A percentile compares a stretch with the other conserved stretches of the same genome.
phyloP scores from a whole-genome alignment of 1,284 basidiomycete genomes.

The Meripilus lineatus region DNA sequence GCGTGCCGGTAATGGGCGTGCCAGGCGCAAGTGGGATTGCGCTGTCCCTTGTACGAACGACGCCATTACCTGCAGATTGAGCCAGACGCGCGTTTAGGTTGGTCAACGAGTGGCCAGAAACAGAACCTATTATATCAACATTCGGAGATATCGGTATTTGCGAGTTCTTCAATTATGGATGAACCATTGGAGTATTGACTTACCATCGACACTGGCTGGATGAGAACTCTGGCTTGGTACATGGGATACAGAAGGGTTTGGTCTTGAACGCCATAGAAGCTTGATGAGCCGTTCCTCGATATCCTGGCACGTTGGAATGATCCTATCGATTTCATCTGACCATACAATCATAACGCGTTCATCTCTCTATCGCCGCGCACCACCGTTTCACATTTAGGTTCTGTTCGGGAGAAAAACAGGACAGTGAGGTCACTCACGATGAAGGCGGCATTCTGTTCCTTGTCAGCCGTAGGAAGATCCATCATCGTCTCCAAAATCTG shows the following conservation, averaged over 20 bases:
- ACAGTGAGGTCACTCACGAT: constrained; percentile 44
- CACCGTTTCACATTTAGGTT: too few relatives aligned
- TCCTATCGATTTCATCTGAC: constrained; percentile 68
- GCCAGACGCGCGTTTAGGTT: constrained; percentile 22
- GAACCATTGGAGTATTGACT: constrained; percentile 2
- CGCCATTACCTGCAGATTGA: constrained; percentile 1
- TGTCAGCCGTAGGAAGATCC: constrained; percentile 70
- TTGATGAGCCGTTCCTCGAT: constrained; percentile 80
- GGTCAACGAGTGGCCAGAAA: constrained; percentile 26
- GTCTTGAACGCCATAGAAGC: constrained; percentile 58
- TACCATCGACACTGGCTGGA: constrained; percentile 23
- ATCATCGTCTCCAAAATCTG: constrained; percentile 67
- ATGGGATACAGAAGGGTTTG: constrained; percentile 19
- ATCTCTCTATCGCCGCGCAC: too few relatives aligned
- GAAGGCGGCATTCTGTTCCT: constrained; percentile 83
- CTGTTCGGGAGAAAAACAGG: constrained; percentile 2
- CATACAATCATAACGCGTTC: constrained; percentile 76
- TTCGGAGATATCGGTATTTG: too few relatives aligned
- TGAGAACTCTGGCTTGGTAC: constrained; percentile 22
- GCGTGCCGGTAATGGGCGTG: constrained; percentile 10
- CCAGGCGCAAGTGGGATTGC: background rate
- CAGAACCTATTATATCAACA: constrained; percentile 19
- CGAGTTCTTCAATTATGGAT: background rate
- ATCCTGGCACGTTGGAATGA: constrained; percentile 66
- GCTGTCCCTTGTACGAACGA: too few relatives aligned